Percentiles rank a stretch among this genome's conserved stretches.
phyloP scores from a whole-genome alignment of 2,329 filamentous ascomycete genomes.

The Septoria linicola region DNA sequence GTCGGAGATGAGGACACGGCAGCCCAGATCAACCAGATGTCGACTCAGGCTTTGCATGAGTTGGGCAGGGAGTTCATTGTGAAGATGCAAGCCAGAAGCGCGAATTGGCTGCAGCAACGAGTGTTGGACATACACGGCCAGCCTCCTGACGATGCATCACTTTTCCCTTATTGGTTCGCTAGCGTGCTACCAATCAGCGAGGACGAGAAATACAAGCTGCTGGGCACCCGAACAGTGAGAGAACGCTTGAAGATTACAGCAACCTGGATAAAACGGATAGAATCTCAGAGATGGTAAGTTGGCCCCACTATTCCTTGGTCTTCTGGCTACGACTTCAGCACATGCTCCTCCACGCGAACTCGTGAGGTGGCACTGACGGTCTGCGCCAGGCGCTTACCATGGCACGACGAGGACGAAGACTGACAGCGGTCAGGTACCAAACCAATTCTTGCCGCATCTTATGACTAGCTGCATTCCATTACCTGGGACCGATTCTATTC shows the following conservation, averaged over 20 bases:
- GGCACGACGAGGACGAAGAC: conserved; percentile 8
- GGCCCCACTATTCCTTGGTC: conserved; percentile 4
- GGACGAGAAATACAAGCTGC: conserved; percentile 73
- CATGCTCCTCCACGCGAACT: conserved; percentile 1
- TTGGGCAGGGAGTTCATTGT: conserved; percentile 66
- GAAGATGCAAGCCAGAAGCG: conserved; percentile 66
- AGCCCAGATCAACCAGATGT: conserved; percentile 55
- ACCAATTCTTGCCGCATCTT: conserved; percentile 43
- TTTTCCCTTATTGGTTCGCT: conserved; percentile 89
- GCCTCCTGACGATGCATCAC: conserved; percentile 70
- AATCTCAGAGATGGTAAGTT: conserved; percentile 69
- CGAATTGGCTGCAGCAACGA: conserved; percentile 71
- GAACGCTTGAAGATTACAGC: conserved; percentile 81
- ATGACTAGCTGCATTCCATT: conserved; percentile 40
- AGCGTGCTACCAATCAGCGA: conserved; percentile 76
- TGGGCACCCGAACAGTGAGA: conserved; percentile 72
- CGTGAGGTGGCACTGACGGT: conserved; percentile 10
- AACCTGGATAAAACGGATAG: conserved; percentile 72
- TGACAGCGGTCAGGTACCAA: conserved; percentile 37
- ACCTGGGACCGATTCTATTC: conserved; percentile 32
- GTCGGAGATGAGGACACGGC: conserved; percentile 31
- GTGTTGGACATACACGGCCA: conserved; percentile 74
- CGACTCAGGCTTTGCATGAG: conserved; percentile 69
- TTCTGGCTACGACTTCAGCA: not conserved
- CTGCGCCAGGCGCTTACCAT: conserved; percentile 19